Percentiles rank a stretch among this genome's conserved stretches.
Evolutionary conservation across 2,329 filamentous ascomycete species (phyloP).

Genomic region (Aspergillus sp.): DNA sequence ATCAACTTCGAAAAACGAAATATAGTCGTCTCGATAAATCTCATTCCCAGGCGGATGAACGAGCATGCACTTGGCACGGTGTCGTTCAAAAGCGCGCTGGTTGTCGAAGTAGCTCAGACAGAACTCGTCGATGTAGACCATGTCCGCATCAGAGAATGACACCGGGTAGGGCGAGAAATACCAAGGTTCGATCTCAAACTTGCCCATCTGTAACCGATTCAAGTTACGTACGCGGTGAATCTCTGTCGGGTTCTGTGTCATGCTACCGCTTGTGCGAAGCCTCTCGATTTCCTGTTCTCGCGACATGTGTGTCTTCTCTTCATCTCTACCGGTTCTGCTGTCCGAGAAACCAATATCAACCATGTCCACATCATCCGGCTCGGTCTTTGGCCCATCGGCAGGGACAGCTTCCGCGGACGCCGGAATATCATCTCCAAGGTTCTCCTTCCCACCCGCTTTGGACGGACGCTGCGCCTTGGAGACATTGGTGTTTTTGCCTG

Average conservation of each 20-base stretch:
- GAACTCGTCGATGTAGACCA: slow-evolving; percentile 96
- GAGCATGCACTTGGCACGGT: slow-evolving; percentile 81
- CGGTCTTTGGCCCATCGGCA: slow-evolving; percentile 29
- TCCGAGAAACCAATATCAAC: slow-evolving; percentile 28
- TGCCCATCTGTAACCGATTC: slow-evolving; percentile 87
- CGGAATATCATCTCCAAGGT: slow-evolving; percentile 41
- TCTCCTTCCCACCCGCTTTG: slow-evolving; percentile 54
- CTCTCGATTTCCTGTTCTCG: slow-evolving; percentile 92
- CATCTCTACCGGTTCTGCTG: slow-evolving; percentile 28
- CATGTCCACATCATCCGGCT: slow-evolving; percentile 38
- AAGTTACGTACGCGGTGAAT: slow-evolving; percentile 94
- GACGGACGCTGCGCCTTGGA: slow-evolving; percentile 42
- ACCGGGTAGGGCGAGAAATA: slow-evolving; percentile 98
- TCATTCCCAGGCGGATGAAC: slow-evolving; percentile 95
- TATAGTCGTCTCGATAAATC: slow-evolving; percentile 83
- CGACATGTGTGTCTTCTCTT: slow-evolving; percentile 42
- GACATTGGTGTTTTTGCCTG: slow-evolving; percentile 42
- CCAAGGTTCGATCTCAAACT: slow-evolving; percentile 89
- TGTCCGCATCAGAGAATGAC: slow-evolving; percentile 75
- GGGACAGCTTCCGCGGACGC: slow-evolving; percentile 28
- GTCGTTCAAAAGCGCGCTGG: slow-evolving; percentile 70
- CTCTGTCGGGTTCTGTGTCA: slow-evolving; percentile 98
- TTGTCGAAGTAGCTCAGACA: slow-evolving; percentile 87
- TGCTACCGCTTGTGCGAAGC: slow-evolving; percentile 83
- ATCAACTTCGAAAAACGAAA: slow-evolving; percentile 96